Conservation (phyloP, 2,329 filamentous ascomycete genomes). For the Stemphylium vesicarium region DNA sequence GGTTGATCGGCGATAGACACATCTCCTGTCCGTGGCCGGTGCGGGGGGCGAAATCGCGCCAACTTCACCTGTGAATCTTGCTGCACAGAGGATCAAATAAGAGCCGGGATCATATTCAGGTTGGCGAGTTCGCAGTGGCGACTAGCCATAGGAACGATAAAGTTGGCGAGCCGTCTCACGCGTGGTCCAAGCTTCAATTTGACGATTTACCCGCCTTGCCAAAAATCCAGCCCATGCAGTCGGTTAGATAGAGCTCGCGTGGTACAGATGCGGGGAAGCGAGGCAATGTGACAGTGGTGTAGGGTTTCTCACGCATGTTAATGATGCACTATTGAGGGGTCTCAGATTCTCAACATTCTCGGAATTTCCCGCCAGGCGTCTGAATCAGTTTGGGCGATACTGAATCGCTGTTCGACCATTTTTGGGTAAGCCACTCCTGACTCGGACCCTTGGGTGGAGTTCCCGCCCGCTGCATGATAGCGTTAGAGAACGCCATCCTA, state of each 20-base stretch:
- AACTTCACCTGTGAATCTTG: background rate
- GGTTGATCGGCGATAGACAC: background rate
- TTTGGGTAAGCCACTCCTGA: slow-evolving; percentile 20
- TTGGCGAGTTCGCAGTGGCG: background rate
- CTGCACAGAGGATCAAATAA: background rate
- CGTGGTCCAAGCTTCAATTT: slow-evolving; percentile 5
- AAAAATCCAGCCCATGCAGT: background rate
- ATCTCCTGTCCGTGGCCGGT: background rate
- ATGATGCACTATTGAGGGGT: background rate
- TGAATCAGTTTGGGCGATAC: background rate
- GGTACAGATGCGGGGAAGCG: slow-evolving; percentile 16
- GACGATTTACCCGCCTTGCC: slow-evolving; percentile 15
- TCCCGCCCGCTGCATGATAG: slow-evolving; percentile 14
- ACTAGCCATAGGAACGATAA: background rate
- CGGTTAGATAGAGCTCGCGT: slow-evolving; percentile 1
- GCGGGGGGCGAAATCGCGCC: background rate
- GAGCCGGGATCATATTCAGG: background rate
- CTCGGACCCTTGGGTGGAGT: slow-evolving; percentile 19
- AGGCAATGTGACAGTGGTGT: background rate
- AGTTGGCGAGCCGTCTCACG: slow-evolving; percentile 3
- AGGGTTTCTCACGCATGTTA: slow-evolving; percentile 2
- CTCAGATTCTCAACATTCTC: background rate
- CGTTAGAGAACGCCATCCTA: slow-evolving; percentile 13
- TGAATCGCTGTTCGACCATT: slow-evolving; percentile 9
- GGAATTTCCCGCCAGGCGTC: background rate